Evolutionary conservation across 2,329 filamentous ascomycete genomes (phyloP).

Genomic region (Pezicula radicicola): DNA sequence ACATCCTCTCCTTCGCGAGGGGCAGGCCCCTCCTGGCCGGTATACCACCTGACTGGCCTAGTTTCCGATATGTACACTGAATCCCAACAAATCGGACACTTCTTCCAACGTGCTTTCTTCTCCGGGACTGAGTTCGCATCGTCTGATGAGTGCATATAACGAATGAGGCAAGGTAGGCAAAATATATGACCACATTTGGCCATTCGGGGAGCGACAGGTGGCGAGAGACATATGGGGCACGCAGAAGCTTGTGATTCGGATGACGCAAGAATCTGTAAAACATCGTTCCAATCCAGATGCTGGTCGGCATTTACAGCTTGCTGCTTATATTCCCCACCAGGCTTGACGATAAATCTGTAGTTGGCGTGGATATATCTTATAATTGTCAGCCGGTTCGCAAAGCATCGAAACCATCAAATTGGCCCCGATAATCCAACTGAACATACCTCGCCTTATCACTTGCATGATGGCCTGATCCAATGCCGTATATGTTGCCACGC

Average conservation of each 20-base stretch:
- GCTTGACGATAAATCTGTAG: conserved; percentile 93
- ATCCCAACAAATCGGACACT: conserved; percentile 95
- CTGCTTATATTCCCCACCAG: conserved; percentile 71
- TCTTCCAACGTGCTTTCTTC: conserved; percentile 80
- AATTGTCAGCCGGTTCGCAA: conserved; percentile 6
- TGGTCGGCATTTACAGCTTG: conserved; percentile 86
- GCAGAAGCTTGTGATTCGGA: conserved; percentile 82
- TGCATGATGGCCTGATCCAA: conserved; percentile 85
- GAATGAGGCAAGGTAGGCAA: conserved; percentile 86
- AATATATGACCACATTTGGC: conserved; percentile 97
- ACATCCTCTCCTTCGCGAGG: conserved; percentile 86
- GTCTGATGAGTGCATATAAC: conserved; percentile 90
- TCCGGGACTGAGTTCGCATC: conserved; percentile 56
- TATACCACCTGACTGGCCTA: conserved; percentile 85
- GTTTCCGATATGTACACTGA: conserved; percentile 89
- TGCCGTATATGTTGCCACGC: conserved; percentile 75
- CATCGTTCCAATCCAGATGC: conserved; percentile 84
- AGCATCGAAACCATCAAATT: conserved; percentile 2
- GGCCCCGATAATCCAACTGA: not conserved
- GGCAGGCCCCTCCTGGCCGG: conserved; percentile 78
- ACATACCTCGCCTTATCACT: conserved; percentile 82
- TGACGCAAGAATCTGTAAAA: conserved; percentile 89
- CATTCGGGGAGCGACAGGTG: conserved; percentile 92
- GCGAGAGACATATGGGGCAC: conserved; percentile 92
- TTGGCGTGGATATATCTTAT: conserved; percentile 86